Evolutionary conservation across 352 stramenopile species (phyloP).

Genomic region (Phytophthora pluvialis): DNA sequence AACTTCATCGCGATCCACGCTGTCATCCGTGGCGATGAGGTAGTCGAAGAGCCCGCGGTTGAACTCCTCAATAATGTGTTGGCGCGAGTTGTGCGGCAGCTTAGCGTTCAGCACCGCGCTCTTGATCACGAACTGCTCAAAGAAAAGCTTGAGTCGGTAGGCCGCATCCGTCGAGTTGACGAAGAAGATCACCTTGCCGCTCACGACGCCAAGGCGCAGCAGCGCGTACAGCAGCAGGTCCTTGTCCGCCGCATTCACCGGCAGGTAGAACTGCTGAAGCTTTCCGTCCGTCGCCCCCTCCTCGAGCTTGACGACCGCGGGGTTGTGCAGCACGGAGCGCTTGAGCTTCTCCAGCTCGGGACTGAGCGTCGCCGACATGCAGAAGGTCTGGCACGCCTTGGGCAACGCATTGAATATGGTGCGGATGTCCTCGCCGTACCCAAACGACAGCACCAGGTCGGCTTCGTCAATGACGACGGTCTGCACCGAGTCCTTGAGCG

Average conservation of each 20-base stretch:
- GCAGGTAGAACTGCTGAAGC: constrained; percentile 97
- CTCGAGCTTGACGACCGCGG: constrained; percentile 97
- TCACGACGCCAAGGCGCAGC: constrained; percentile 97
- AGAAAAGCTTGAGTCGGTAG: constrained; percentile 99
- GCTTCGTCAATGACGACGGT: constrained; percentile 99
- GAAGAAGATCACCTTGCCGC: constrained; percentile 99
- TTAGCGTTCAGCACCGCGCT: constrained; percentile 98
- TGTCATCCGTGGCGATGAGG: constrained; percentile 98
- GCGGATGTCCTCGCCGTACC: constrained; percentile 93
- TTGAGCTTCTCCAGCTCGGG: constrained; percentile 97
- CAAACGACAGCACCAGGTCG: constrained; percentile 98
- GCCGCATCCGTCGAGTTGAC: constrained; percentile 95
- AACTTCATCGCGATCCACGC: constrained; percentile 88
- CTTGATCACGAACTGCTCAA: constrained; percentile 99
- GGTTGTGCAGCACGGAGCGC: constrained; percentile 96
- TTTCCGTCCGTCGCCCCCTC: constrained; percentile 90
- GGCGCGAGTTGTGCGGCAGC: constrained; percentile 96
- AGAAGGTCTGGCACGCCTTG: constrained; percentile 98
- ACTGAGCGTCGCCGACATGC: constrained; percentile 98
- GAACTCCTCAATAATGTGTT: constrained; percentile 97
- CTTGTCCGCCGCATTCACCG: constrained; percentile 92
- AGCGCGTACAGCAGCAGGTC: constrained; percentile 98
- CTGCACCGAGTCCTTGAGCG: constrained; percentile 92
- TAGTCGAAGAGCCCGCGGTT: constrained; percentile 99
- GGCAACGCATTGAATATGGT: constrained; percentile 94